phyloP scores from a whole-genome alignment of 2,329 filamentous ascomycete genomes.

The Diaporthe ampelina region DNA sequence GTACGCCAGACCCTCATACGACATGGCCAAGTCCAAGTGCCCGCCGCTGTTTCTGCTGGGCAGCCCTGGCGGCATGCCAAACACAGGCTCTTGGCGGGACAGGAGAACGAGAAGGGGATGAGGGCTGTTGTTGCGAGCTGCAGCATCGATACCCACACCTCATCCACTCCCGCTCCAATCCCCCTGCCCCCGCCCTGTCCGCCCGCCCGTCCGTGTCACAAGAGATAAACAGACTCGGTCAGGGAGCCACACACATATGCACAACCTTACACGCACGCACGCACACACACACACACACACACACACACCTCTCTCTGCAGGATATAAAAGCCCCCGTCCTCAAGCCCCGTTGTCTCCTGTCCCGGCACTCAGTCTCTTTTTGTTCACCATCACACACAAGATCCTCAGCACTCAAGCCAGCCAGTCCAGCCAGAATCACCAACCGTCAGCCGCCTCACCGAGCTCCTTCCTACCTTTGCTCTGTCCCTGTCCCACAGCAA shows the following conservation, averaged over 20 bases:
- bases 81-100: slow-evolving; percentile 18
- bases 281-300: not conserved
- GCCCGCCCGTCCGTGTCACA: slow-evolving; percentile 28
- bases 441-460: not conserved
- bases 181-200: not conserved
- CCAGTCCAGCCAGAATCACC: not conserved
- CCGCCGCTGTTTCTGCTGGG: not conserved
- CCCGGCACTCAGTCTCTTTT: not conserved
- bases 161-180: slow-evolving; percentile 12
- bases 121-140: slow-evolving; percentile 6
- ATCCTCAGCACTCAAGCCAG: not conserved
- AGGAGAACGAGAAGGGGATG: not conserved
- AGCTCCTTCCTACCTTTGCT: not conserved
- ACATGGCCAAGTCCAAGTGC: not conserved
- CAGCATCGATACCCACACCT: slow-evolving; percentile 17
- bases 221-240: slow-evolving; percentile 24
- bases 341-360: not conserved
- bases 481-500: not conserved
- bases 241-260: too few species aligned
- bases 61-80: not conserved
- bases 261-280: too few species aligned
- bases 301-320: not conserved
- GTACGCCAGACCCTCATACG: too few species aligned
- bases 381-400: not conserved
- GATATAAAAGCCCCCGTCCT: slow-evolving; percentile 38